phyloP scores from a whole-genome alignment of 1,284 basidiomycete genomes.

The Malassezia dermatis region DNA sequence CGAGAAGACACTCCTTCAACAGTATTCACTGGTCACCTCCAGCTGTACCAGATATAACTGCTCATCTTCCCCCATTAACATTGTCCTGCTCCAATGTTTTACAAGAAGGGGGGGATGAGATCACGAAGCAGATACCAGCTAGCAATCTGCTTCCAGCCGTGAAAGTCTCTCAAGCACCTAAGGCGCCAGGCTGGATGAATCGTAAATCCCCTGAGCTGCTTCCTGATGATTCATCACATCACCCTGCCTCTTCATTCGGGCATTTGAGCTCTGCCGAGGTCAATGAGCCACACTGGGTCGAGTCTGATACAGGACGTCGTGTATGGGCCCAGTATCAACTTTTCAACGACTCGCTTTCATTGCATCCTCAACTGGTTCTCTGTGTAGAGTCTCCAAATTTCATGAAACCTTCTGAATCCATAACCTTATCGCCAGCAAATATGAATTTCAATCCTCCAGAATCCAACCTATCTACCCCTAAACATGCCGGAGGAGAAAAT shows the following conservation, averaged over 20 bases:
- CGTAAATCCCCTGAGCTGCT: not conserved
- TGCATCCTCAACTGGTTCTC: slow-evolving; percentile 8
- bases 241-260: not conserved
- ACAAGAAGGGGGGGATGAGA: not conserved
- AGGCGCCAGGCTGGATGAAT: slow-evolving; percentile 2
- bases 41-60: not conserved
- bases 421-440: not conserved
- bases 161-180: not conserved
- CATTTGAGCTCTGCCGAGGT: not conserved
- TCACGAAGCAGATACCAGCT: not conserved
- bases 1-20: not conserved
- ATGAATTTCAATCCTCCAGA: not conserved
- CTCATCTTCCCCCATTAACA: not conserved
- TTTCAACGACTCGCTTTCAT: not conserved
- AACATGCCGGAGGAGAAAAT: not conserved
- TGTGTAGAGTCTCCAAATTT: slow-evolving; percentile 9
- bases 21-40: not conserved
- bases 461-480: not conserved
- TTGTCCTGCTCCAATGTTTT: not conserved
- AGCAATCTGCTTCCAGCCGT: too few species aligned
- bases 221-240: slow-evolving; percentile 3
- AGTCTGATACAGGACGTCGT: slow-evolving; percentile 38
- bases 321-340: slow-evolving; percentile 49
- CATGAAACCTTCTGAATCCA: not conserved
- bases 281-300: slow-evolving; percentile 25